Evolutionary conservation across 164 flowering plant species (phyloP).

Genomic region (Vitis rotundifolia): DNA sequence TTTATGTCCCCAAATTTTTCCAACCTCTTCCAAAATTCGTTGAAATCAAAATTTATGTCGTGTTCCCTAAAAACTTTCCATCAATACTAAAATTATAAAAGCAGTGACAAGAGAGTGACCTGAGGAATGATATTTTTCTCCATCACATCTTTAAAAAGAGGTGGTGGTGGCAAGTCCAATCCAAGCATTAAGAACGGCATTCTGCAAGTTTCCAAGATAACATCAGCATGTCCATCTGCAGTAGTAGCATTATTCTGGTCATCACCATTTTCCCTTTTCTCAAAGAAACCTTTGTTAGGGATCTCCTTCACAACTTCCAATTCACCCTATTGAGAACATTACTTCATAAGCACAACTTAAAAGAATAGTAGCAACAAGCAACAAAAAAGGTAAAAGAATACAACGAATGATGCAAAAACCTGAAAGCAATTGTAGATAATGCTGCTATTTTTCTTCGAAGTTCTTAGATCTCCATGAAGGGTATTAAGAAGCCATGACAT

Average conservation of each 20-base stretch:
- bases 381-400: background rate
- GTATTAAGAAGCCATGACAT: conserved; percentile 99
- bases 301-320: conserved; percentile 87
- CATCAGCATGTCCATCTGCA: conserved; percentile 23
- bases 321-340: conserved; percentile 60
- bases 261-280: conserved; percentile 58
- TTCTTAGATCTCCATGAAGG: conserved; percentile 73
- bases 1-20: too few relatives aligned
- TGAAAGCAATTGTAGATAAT: conserved; percentile 90
- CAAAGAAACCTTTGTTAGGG: conserved; percentile 43
- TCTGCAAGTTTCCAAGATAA: conserved; percentile 51
- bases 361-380: background rate
- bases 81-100: background rate
- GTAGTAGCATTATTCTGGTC: conserved; percentile 31
- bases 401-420: conserved; percentile 36
- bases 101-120: conserved; percentile 37
- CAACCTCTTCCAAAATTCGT: too few relatives aligned
- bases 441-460: conserved; percentile 59
- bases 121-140: conserved; percentile 98
- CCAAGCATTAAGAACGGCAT: conserved; percentile 99
- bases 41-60: too few relatives aligned
- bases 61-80: background rate
- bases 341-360: conserved; percentile 9
- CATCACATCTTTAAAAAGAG: conserved; percentile 92
- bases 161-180: conserved; percentile 96